Evolutionary conservation across 176 grass and related monocot genomes (phyloP), one percentile per base, ranked within the genome.

Genomic region (Leersia perrieri): DNA sequence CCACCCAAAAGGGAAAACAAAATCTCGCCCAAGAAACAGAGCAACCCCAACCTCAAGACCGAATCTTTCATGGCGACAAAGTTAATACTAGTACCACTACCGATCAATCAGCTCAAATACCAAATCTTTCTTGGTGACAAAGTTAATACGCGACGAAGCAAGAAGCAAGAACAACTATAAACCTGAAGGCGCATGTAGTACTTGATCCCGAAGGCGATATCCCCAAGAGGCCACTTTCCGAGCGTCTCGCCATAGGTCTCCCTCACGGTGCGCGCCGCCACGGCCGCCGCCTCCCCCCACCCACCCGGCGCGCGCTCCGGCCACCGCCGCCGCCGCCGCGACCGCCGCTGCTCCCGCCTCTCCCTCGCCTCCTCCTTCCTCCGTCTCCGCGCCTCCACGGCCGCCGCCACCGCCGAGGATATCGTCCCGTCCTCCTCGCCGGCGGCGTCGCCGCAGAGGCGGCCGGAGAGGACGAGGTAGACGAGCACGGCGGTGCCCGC

Each of bases 121-220:
- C n/a, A n/a, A n/a, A n/a, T n/a, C n/a, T n/a, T n/a, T n/a, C n/a
- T n/a, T n/a, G n/a, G n/a, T n/a, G n/a, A n/a, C n/a, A n/a, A n/a
- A n/a, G n/a, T n/a, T n/a, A n/a, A n/a, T n/a, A n/a, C n/a, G n/a
- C n/a, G n/a, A n/a, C n/a, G n/a, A n/a, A n/a, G n/a, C n/a, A n/a
- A n/a, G n/a, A n/a, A n/a, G n/a, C n/a, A n/a, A n/a, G n/a, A n/a
- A n/a, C n/a, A n/a, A n/a, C n/a, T n/a, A n/a, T n/a, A n/a, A n/a
- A 97, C 94, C 91, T 94, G 89, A 78, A 92, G 94, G 45, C 88
- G 83, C 87, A 92, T 97, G 72, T 90, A 88, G 79, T 94, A 87
- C 71, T 85, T 98, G 84, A 98, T 88, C 57, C 95, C 95, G 73
- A 98, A 95, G 73, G 88, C 79, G 75, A 98, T 74, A 82, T 98